These are phyloP conservation scores for Jamesozyma rosinii DNA, from an alignment of 805 yeast species.

Conservation along the genomic window DNA sequence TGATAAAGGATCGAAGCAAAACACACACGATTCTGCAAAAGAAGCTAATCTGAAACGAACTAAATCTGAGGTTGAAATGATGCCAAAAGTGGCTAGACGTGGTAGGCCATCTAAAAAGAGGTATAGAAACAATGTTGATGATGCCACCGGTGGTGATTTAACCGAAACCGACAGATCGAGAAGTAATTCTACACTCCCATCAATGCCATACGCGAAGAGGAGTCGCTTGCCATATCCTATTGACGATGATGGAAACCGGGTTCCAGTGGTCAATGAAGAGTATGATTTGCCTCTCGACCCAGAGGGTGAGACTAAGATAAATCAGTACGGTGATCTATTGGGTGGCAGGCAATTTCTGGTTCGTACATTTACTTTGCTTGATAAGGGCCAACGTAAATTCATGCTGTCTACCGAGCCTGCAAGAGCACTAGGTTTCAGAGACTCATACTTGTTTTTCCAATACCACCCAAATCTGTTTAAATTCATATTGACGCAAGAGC, in stretches of 20 bases:
- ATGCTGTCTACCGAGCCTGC: slow-evolving; percentile 97
- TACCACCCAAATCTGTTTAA: slow-evolving; percentile 72
- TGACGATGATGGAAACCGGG: slow-evolving; percentile 62
- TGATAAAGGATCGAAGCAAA: slow-evolving; percentile 19
- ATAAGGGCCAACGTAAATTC: slow-evolving; percentile 57
- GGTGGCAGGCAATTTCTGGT: slow-evolving; percentile 72
- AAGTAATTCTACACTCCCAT: slow-evolving; percentile 10
- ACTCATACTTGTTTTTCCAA: slow-evolving; percentile 81
- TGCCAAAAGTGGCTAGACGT: slow-evolving; percentile 1
- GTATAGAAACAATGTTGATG: slow-evolving; percentile 3
- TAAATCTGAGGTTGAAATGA: background rate
- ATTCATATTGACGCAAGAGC: slow-evolving; percentile 61
- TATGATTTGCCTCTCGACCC: slow-evolving; percentile 66
- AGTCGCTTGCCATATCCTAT: slow-evolving; percentile 38
- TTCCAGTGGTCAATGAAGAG: slow-evolving; percentile 64
- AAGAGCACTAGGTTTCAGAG: slow-evolving; percentile 86
- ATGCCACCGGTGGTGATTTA: slow-evolving; percentile 9
- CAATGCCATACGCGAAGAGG: slow-evolving; percentile 21
- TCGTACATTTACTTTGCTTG: slow-evolving; percentile 50
- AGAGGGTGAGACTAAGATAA: slow-evolving; percentile 69
- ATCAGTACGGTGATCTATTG: slow-evolving; percentile 51
- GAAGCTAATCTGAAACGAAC: slow-evolving; percentile 11
- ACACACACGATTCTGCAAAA: slow-evolving; percentile 12
- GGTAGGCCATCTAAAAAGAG: slow-evolving; percentile 3
- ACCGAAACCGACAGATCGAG: slow-evolving; percentile 19